Percentiles rank a stretch among this genome's conserved stretches.
Evolutionary conservation across 208 protist species (phyloP).

Genomic region (Cochliopodium minus): DNA sequence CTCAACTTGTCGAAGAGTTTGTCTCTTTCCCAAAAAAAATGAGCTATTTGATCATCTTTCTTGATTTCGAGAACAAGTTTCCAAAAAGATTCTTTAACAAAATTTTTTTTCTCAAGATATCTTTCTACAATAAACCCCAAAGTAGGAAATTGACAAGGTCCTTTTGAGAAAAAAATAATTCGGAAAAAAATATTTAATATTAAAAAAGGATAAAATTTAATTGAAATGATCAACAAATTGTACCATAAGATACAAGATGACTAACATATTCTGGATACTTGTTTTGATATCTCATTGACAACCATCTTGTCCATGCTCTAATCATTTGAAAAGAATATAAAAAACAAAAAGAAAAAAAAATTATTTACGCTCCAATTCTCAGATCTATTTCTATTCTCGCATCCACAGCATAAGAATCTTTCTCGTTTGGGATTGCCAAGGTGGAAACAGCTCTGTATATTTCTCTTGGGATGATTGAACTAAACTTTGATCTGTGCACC

Average conservation of each 20-base stretch:
- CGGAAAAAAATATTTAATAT: no score
- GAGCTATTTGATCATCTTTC: slow-evolving; percentile 6
- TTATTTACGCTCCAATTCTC: slow-evolving; percentile 57
- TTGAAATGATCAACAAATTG: slow-evolving; percentile 8
- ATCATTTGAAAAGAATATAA: no score
- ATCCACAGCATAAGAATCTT: slow-evolving; percentile 48
- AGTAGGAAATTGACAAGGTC: slow-evolving; percentile 84
- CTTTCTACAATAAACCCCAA: slow-evolving; percentile 77
- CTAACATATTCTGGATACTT: slow-evolving; percentile 30
- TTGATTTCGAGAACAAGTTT: slow-evolving; percentile 3
- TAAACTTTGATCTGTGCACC: slow-evolving; percentile 48
- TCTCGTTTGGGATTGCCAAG: slow-evolving; percentile 29
- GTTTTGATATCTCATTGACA: slow-evolving; percentile 39
- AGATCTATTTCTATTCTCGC: slow-evolving; percentile 65
- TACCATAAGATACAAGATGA: slow-evolving; percentile 29
- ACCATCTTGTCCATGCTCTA: slow-evolving; percentile 71
- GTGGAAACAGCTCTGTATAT: slow-evolving; percentile 32
- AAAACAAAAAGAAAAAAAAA: no score
- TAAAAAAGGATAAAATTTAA: no score
- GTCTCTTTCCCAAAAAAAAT: slow-evolving; percentile 47
- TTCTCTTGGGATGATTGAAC: slow-evolving; percentile 43
- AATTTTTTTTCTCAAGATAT: slow-evolving; percentile 33
- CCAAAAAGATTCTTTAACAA: slow-evolving; percentile 53
- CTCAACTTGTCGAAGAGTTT: slow-evolving; percentile 46
- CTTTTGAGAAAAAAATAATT: slow-evolving; percentile 29